Percentiles rank a stretch among this genome's conserved stretches.
phyloP scores from a whole-genome alignment of 805 yeast genomes.

The Suhomyces pyralidae region DNA sequence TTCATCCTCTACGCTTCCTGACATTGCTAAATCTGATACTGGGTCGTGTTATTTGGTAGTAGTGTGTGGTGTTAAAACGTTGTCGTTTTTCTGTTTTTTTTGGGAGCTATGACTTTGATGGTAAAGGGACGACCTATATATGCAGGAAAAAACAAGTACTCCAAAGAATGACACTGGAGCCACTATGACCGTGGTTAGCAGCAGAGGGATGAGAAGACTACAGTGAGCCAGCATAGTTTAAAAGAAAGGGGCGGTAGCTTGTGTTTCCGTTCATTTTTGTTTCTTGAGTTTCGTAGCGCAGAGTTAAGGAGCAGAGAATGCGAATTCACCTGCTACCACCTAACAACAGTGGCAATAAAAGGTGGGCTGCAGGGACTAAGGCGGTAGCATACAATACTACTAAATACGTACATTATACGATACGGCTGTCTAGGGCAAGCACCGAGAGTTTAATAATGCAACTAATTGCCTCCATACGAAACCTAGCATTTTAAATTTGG shows the following conservation, averaged over 20 bases:
- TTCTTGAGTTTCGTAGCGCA: not conserved
- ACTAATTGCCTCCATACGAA: not conserved
- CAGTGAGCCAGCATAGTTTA: not conserved
- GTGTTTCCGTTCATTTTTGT: not conserved
- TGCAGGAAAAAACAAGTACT: not conserved
- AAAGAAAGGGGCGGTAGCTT: not conserved
- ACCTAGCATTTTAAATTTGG: not conserved
- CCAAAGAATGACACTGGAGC: not conserved
- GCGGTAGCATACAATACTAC: not conserved
- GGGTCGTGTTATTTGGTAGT: conserved; percentile 14
- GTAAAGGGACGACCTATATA: conserved; percentile 1
- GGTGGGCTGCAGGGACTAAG: not conserved
- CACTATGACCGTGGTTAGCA: not conserved
- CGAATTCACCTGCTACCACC: not conserved
- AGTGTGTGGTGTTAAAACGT: conserved; percentile 18
- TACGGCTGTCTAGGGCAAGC: not conserved
- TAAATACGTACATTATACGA: not conserved
- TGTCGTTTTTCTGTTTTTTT: conserved; percentile 3
- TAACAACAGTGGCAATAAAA: not conserved
- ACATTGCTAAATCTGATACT: conserved; percentile 2
- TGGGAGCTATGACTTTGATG: not conserved
- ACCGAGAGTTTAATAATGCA: not conserved
- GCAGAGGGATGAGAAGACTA: not conserved
- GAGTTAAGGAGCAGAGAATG: not conserved
- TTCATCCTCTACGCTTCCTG: conserved; percentile 16